phyloP scores from a whole-genome alignment of 768 basidiomycete genomes.

The Leccinellum luteum region DNA sequence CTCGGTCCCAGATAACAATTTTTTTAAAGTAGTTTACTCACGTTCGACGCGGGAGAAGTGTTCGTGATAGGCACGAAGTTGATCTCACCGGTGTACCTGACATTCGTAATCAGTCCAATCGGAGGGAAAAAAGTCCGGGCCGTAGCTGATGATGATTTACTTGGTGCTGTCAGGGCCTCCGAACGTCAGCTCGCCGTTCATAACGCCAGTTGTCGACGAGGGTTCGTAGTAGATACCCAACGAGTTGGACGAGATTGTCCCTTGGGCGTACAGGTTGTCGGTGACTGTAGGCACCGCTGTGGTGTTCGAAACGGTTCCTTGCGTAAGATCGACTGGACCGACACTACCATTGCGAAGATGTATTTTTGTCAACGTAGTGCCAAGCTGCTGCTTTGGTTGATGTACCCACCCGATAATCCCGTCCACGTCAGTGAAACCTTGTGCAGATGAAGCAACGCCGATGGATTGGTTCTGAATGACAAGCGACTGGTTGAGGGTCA shows the following conservation, averaged over 20 bases:
- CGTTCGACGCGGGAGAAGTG: constrained; percentile 42
- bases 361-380: neutral
- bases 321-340: constrained; percentile 50
- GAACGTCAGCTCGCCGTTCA: constrained; percentile 58
- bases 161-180: constrained; percentile 48
- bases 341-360: constrained; percentile 31
- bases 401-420: constrained; percentile 48
- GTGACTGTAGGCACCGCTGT: constrained; percentile 50
- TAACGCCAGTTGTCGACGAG: constrained; percentile 47
- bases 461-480: constrained; percentile 48
- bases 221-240: constrained; percentile 55
- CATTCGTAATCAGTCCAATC: neutral
- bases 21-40: too few relatives aligned
- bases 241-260: constrained; percentile 42
- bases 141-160: constrained; percentile 21
- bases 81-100: constrained; percentile 34
- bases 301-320: constrained; percentile 40
- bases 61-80: constrained; percentile 41
- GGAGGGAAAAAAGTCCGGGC: neutral
- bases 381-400: neutral
- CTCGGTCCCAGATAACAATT: neutral
- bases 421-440: constrained; percentile 47
- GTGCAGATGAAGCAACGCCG: constrained; percentile 42
- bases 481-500: constrained; percentile 39
- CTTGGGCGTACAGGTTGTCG: constrained; percentile 52